Percentiles rank a stretch among this genome's conserved stretches.
Evolutionary conservation across 2,329 filamentous ascomycete species (phyloP).

Genomic region (Penicillium nordicum): DNA sequence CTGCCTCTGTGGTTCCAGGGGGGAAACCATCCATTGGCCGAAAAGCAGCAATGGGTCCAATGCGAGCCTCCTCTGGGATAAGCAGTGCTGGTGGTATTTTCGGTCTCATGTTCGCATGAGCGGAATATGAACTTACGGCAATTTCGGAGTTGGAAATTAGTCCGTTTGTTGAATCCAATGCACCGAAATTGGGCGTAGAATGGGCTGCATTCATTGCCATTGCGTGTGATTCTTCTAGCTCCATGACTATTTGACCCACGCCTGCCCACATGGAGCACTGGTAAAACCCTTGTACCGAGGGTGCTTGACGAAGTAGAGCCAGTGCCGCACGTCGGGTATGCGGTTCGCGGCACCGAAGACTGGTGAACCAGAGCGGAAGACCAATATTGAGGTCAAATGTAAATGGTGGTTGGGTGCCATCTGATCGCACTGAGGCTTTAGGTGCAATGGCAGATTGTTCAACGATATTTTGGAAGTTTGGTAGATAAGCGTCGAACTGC

Average conservation of each 20-base stretch:
- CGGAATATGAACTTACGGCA: neutral
- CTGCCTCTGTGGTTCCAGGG: conserved; percentile 12
- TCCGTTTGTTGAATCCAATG: neutral
- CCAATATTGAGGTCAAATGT: conserved; percentile 33
- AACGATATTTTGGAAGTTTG: conserved; percentile 28
- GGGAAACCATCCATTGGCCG: conserved; percentile 19
- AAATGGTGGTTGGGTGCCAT: conserved; percentile 29
- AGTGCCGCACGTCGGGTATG: conserved; percentile 29
- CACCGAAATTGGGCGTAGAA: neutral
- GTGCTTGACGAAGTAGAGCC: conserved; percentile 22
- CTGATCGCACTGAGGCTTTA: conserved; percentile 12
- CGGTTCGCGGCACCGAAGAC: conserved; percentile 34
- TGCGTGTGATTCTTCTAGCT: conserved; percentile 29
- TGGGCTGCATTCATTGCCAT: conserved; percentile 3
- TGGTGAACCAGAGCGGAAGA: conserved; percentile 32
- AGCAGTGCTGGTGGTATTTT: neutral
- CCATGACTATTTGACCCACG: conserved; percentile 26
- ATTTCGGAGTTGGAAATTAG: neutral
- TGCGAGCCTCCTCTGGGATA: conserved; percentile 27
- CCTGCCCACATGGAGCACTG: conserved; percentile 15
- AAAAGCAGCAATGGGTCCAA: conserved; percentile 26
- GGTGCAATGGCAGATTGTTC: conserved; percentile 26
- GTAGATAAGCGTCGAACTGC: conserved; percentile 21
- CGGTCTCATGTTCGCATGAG: neutral
- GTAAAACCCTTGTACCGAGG: conserved; percentile 30